Conservation (phyloP, 2,329 filamentous ascomycete species). For the Pseudopyrenochaeta lycopersici region DNA sequence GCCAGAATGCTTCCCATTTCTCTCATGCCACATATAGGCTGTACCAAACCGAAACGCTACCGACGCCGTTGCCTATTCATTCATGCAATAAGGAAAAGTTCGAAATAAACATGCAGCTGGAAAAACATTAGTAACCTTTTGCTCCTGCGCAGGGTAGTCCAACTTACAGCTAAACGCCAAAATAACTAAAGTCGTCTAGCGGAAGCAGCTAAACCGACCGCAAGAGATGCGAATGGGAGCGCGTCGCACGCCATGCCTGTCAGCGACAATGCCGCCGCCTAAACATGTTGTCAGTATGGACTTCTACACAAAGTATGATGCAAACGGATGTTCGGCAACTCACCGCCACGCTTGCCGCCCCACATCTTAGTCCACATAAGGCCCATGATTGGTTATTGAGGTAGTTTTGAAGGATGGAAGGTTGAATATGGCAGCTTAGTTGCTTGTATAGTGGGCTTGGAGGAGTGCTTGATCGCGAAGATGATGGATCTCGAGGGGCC, state of each 20-base stretch:
- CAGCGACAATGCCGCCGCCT: conserved; percentile 62
- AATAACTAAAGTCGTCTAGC: conserved; percentile 46
- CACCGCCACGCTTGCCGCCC: conserved; percentile 55
- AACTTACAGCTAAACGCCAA: conserved; percentile 34
- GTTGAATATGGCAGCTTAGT: not conserved
- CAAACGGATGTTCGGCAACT: conserved; percentile 16
- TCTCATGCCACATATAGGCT: not conserved
- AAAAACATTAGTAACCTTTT: not conserved
- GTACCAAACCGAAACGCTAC: not conserved
- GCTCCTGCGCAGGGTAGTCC: accelerated
- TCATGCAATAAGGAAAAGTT: too few relatives aligned
- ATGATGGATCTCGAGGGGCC: not conserved
- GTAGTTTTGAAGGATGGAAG: conserved; percentile 10
- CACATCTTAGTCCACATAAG: conserved; percentile 59
- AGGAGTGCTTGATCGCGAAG: conserved; percentile 10
- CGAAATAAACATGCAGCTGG: not conserved
- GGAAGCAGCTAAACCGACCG: conserved; percentile 64
- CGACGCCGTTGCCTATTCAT: not conserved
- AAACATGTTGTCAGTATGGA: conserved; percentile 23
- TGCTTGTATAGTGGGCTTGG: not conserved
- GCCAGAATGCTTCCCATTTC: not conserved
- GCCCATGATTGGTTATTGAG: conserved; percentile 48
- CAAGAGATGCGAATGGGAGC: conserved; percentile 61
- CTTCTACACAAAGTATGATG: conserved; percentile 11
- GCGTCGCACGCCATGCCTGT: conserved; percentile 61